Evolutionary conservation across 495 filamentous ascomycete genomes (phyloP).

Genomic region (Venustampulla echinocandica): DNA sequence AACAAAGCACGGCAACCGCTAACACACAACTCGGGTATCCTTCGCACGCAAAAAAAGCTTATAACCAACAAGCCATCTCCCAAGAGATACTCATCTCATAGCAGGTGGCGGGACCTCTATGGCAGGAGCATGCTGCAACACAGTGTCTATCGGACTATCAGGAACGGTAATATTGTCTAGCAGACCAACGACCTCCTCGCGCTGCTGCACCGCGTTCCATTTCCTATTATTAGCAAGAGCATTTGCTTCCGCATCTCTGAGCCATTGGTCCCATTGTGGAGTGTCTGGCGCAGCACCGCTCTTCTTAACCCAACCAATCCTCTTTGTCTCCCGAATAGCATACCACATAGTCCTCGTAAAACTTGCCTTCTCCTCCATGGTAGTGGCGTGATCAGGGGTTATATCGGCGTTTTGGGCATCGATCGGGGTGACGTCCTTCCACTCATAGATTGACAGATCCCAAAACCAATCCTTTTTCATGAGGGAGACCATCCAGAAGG

Average conservation of each 20-base stretch:
- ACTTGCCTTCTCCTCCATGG: constrained; percentile 30
- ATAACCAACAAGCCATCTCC: too few relatives aligned
- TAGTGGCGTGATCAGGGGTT: constrained; percentile 15
- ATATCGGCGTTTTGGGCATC: constrained; percentile 23
- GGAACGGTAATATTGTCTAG: neutral
- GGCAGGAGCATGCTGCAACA: constrained; percentile 19
- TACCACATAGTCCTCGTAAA: constrained; percentile 50
- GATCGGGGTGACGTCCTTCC: constrained; percentile 29
- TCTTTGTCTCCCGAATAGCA: constrained; percentile 42
- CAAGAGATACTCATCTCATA: constrained; percentile 1
- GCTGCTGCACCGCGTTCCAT: constrained; percentile 38
- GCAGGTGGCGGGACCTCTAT: constrained; percentile 10
- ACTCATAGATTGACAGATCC: constrained; percentile 39
- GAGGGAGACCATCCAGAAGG: constrained; percentile 50
- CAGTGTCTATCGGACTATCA: constrained; percentile 4
- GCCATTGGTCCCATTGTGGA: constrained; percentile 42
- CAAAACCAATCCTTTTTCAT: constrained; percentile 38
- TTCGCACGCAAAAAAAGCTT: too few relatives aligned
- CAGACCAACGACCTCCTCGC: constrained; percentile 13
- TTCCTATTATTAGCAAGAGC: constrained; percentile 16
- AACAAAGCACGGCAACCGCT: too few relatives aligned
- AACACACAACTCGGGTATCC: too few relatives aligned
- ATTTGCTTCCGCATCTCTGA: constrained; percentile 38
- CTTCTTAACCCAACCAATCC: constrained; percentile 39
- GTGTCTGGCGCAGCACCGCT: constrained; percentile 41